Percentiles rank a stretch among this genome's conserved stretches.
phyloP scores from a whole-genome alignment of 164 flowering plant genomes.

The Houttuynia cordata region DNA sequence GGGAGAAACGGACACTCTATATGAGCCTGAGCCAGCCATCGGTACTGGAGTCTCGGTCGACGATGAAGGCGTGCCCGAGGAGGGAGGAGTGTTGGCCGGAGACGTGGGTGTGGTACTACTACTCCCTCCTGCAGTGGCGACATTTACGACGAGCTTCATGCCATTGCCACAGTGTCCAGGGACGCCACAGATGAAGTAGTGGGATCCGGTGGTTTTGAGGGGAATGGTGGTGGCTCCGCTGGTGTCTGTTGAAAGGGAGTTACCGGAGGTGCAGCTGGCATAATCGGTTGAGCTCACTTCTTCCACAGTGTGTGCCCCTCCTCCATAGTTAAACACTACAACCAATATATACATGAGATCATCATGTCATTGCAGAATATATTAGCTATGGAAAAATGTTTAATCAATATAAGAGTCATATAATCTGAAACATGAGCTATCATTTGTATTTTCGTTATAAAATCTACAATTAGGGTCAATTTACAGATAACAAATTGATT shows the following conservation, averaged over 20 bases:
- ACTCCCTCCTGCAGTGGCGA: constrained; percentile 6
- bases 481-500: too few relatives aligned
- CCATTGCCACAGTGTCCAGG: constrained; percentile 35
- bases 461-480: too few relatives aligned
- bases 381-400: too few relatives aligned
- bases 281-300: constrained; percentile 39
- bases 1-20: constrained; percentile 11
- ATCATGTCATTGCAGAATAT: too few relatives aligned
- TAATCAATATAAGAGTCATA: too few relatives aligned
- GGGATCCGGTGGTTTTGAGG: constrained; percentile 33
- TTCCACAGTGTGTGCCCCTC: constrained; percentile 27
- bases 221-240: constrained; percentile 25
- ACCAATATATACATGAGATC: too few relatives aligned
- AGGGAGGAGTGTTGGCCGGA: constrained; percentile 1
- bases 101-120: constrained; percentile 2
- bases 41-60: neutral
- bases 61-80: constrained; percentile 2
- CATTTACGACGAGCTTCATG: constrained; percentile 40
- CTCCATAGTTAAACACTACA: constrained; percentile 33
- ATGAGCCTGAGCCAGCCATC: neutral
- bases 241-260: constrained; percentile 22
- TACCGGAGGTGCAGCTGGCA: constrained; percentile 20
- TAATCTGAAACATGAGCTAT: too few relatives aligned
- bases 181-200: constrained; percentile 39
- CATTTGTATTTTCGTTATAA: too few relatives aligned